These are phyloP conservation scores for Ephemerocybe angulata DNA, from an alignment of 768 basidiomycete species.

Conservation along the genomic window DNA sequence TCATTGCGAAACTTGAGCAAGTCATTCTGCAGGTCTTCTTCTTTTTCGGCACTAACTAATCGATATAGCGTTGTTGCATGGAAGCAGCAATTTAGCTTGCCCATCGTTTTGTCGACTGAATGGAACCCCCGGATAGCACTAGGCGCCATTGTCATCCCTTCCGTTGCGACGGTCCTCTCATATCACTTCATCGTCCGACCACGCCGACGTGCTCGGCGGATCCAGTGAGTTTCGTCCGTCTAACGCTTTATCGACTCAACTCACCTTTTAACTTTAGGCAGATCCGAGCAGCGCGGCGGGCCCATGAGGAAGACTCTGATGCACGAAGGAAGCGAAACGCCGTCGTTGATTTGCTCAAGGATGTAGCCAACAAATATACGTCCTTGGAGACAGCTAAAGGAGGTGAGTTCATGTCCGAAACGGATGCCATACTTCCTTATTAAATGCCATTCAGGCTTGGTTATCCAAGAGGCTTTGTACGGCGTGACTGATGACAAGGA, in stretches of 20 bases:
- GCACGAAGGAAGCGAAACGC: conserved; percentile 61
- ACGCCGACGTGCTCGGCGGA: conserved; percentile 47
- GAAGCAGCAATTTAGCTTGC: conserved; percentile 55
- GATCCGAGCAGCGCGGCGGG: conserved; percentile 60
- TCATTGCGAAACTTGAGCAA: conserved; percentile 56
- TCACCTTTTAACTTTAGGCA: conserved; percentile 40
- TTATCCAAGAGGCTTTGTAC: conserved; percentile 74
- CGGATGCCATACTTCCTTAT: conserved; percentile 9
- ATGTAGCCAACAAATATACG: conserved; percentile 61
- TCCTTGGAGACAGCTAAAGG: conserved; percentile 61
- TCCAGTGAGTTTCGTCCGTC: conserved; percentile 38
- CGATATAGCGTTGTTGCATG: conserved; percentile 47
- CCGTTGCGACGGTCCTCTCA: conserved; percentile 46
- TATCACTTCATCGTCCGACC: conserved; percentile 60
- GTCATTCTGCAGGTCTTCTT: conserved; percentile 23
- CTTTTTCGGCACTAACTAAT: conserved; percentile 12
- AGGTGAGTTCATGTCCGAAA: conserved; percentile 41
- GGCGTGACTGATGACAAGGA: conserved; percentile 51
- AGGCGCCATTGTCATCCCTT: conserved; percentile 52
- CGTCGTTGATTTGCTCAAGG: conserved; percentile 58
- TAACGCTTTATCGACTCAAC: background rate
- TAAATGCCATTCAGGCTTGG: conserved; percentile 50
- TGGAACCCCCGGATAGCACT: conserved; percentile 44
- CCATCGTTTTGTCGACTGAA: conserved; percentile 53
- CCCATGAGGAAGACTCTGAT: conserved; percentile 62